phyloP scores from a whole-genome alignment of 1,284 basidiomycete genomes.

The Cutaneotrichosporon sp. region DNA sequence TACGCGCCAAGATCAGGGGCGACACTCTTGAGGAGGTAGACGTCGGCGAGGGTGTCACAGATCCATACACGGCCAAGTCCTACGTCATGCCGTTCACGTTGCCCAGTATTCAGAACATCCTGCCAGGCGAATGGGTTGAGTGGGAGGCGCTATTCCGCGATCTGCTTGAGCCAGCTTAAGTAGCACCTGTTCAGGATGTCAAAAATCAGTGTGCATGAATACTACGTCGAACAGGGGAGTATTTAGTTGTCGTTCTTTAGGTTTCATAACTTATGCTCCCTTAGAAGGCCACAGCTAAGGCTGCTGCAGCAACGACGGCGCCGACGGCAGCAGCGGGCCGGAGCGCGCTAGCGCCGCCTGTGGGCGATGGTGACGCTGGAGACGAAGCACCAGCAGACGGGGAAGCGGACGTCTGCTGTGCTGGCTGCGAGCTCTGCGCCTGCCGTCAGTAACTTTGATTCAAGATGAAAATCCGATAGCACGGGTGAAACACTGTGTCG shows the following conservation, averaged over 20 bases:
- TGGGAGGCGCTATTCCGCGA: conserved; percentile 9
- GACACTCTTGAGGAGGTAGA: not conserved
- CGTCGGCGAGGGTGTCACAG: not conserved
- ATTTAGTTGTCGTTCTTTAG: no score
- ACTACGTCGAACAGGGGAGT: no score
- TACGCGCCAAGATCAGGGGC: not conserved
- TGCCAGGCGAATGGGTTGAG: conserved; percentile 2
- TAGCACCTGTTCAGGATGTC: no score
- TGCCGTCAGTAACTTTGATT: not conserved
- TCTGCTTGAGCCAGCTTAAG: not conserved
- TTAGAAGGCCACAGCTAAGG: not conserved
- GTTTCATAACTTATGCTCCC: no score
- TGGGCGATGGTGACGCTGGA: not conserved
- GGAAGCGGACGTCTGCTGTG: not conserved
- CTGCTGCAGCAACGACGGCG: not conserved
- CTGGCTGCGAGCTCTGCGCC: no score
- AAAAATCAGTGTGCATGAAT: no score
- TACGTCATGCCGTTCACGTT: not conserved
- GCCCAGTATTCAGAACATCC: not conserved
- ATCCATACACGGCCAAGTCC: not conserved
- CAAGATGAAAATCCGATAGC: no score
- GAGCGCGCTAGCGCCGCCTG: not conserved
- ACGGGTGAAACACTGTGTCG: no score
- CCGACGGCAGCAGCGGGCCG: not conserved
- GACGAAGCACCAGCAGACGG: not conserved